Evolutionary conservation across 495 filamentous ascomycete genomes (phyloP).

Genomic region (Melanomma pulvis-pyrius): DNA sequence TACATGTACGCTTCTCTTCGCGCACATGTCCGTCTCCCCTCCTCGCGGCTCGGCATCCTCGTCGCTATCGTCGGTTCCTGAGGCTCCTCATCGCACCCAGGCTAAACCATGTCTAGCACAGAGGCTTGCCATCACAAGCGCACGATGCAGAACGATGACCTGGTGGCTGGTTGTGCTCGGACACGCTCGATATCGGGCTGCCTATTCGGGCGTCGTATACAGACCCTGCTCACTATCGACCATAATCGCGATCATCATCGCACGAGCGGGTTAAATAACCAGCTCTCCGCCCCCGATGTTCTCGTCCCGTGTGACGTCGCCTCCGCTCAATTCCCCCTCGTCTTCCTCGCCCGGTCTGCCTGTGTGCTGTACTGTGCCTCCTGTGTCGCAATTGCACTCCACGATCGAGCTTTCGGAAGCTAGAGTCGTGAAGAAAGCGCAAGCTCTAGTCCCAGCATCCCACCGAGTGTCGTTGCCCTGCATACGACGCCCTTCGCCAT

Average conservation of each 20-base stretch:
- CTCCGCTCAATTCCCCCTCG: neutral
- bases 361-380: no score
- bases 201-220: constrained; percentile 16
- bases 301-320: neutral
- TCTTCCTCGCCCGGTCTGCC: no score
- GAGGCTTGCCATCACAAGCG: no score
- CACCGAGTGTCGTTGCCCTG: no score
- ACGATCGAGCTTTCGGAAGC: neutral
- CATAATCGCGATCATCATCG: constrained; percentile 2
- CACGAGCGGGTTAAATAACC: neutral
- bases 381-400: neutral
- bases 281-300: neutral
- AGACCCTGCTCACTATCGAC: neutral
- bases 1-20: no score
- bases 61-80: no score
- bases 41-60: no score
- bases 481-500: constrained; percentile 14
- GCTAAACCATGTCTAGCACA: no score
- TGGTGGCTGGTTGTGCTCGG: constrained; percentile 4
- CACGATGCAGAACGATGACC: neutral
- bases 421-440: no score
- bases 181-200: neutral
- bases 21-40: no score
- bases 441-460: no score
- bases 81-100: no score